Evolutionary conservation across 495 filamentous ascomycete species (phyloP).

Genomic region (Margaritispora aquatica): DNA sequence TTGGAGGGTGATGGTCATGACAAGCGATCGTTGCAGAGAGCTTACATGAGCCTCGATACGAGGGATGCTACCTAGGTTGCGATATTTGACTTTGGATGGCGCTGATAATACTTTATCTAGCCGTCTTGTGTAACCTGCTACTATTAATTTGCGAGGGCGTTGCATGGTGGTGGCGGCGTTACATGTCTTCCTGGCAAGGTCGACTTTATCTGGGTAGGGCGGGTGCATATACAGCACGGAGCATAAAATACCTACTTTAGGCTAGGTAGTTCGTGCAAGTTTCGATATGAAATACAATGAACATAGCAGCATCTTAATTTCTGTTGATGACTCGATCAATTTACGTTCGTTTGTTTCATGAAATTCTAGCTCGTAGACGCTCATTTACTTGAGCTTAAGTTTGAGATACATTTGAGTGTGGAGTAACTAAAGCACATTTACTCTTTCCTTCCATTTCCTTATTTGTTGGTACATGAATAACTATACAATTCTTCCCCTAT

Average conservation of each 20-base stretch:
- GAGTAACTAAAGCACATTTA: too few relatives aligned
- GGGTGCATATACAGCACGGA: neutral
- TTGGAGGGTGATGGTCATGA: conserved; percentile 58
- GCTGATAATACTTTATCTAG: neutral
- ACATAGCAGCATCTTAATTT: neutral
- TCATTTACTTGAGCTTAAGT: too few relatives aligned
- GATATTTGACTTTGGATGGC: conserved; percentile 1
- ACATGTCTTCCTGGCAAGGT: neutral
- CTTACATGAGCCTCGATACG: conserved; percentile 45
- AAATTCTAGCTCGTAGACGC: too few relatives aligned
- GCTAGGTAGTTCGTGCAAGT: neutral
- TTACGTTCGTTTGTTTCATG: too few relatives aligned
- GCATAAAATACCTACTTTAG: too few relatives aligned
- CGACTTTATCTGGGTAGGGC: neutral
- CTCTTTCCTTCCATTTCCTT: too few relatives aligned
- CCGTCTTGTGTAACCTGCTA: conserved; percentile 12
- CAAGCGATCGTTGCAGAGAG: conserved; percentile 43
- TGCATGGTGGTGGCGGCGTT: conserved; percentile 21
- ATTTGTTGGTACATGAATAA: too few relatives aligned
- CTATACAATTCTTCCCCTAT: too few relatives aligned
- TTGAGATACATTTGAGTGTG: too few relatives aligned
- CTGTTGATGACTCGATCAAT: neutral
- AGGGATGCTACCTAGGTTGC: conserved; percentile 1
- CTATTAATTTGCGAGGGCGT: conserved; percentile 14
- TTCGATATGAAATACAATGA: neutral